Evolutionary conservation across 306 rosid genomes (phyloP).

Genomic region (Crotalaria pallida): DNA sequence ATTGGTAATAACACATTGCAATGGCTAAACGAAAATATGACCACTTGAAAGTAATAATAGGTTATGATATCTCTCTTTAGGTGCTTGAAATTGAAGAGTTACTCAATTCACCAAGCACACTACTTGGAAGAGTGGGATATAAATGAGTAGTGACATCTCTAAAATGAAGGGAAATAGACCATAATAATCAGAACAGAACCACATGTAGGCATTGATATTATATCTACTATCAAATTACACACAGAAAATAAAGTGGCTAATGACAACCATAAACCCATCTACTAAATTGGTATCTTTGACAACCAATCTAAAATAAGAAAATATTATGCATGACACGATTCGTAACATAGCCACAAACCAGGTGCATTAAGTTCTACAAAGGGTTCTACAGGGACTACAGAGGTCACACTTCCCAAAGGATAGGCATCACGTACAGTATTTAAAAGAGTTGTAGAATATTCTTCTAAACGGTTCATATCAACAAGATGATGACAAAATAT

Average conservation of each 20-base stretch:
- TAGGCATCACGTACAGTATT: not conserved
- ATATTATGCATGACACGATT: not conserved
- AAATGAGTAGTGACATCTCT: too few relatives aligned
- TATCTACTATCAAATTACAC: not conserved
- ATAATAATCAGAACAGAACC: too few relatives aligned
- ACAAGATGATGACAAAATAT: conserved; percentile 63
- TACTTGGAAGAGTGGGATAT: too few relatives aligned
- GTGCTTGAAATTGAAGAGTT: not conserved
- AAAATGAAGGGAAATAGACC: too few relatives aligned
- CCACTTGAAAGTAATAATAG: not conserved
- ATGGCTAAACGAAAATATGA: not conserved
- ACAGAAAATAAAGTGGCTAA: not conserved
- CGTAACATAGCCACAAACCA: not conserved
- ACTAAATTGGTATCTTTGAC: not conserved
- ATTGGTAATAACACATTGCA: not conserved
- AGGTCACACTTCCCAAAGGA: not conserved
- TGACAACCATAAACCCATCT: not conserved
- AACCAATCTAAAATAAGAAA: not conserved
- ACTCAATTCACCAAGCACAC: too few relatives aligned
- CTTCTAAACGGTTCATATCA: conserved; percentile 27
- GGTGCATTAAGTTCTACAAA: conserved; percentile 7
- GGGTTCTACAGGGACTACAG: not conserved
- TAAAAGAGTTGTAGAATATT: not conserved
- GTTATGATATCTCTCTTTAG: not conserved
- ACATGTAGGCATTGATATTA: too few relatives aligned